These are phyloP conservation scores for Trichoderma oligosporum DNA, from an alignment of 2,329 filamentous ascomycete species.

Conservation along the genomic window DNA sequence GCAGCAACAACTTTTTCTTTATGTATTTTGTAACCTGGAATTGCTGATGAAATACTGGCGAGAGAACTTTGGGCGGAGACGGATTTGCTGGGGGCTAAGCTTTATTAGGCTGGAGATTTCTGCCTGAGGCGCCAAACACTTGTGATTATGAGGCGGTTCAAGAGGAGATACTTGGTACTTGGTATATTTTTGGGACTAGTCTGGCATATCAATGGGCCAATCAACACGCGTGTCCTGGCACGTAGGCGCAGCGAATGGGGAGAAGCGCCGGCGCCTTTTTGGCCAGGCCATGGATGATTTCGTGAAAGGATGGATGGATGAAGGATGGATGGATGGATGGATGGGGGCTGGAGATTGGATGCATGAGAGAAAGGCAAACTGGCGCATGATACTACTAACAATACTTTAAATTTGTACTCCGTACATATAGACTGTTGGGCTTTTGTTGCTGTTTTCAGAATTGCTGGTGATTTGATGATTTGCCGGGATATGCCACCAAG, in stretches of 20 bases:
- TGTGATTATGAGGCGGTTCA: not conserved
- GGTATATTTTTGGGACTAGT: not conserved
- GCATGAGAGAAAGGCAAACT: too few relatives aligned
- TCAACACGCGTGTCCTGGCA: conserved; percentile 6
- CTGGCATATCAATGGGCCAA: not conserved
- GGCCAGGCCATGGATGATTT: not conserved
- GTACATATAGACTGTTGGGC: too few relatives aligned
- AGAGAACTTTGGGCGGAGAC: not conserved
- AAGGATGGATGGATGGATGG: conserved; percentile 10
- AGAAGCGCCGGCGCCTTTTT: conserved; percentile 9
- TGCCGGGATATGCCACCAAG: too few relatives aligned
- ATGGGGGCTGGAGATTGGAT: too few relatives aligned
- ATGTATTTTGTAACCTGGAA: too few relatives aligned
- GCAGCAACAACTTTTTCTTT: too few relatives aligned
- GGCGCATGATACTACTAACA: too few relatives aligned
- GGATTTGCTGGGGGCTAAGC: not conserved
- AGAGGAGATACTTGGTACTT: not conserved
- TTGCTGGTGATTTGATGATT: too few relatives aligned
- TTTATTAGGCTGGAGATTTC: not conserved
- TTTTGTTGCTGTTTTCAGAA: too few relatives aligned
- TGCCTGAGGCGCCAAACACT: conserved; percentile 15
- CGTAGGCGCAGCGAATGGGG: conserved; percentile 12
- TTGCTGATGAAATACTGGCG: not conserved
- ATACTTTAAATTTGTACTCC: too few relatives aligned
- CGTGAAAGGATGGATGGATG: not conserved